These are phyloP conservation scores for Phoma sp. DNA, from an alignment of 2,329 filamentous ascomycete species.

Conservation along the genomic window DNA sequence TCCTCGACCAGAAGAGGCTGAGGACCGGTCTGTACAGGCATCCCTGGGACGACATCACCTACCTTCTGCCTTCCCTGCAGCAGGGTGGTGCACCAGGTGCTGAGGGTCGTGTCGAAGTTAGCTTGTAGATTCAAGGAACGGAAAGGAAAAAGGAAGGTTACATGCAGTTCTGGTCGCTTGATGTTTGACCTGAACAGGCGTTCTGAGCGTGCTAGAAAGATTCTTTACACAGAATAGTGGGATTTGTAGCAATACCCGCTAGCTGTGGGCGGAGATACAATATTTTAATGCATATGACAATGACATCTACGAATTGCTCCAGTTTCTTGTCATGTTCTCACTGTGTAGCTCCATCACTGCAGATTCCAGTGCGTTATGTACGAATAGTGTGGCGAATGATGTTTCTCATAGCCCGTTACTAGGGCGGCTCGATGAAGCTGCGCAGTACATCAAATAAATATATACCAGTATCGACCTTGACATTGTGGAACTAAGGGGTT, in stretches of 20 bases:
- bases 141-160: slow-evolving; percentile 34
- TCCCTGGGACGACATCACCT: slow-evolving; percentile 74
- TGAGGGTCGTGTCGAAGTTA: slow-evolving; percentile 52
- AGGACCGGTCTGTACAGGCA: slow-evolving; percentile 96
- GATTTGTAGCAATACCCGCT: slow-evolving; percentile 43
- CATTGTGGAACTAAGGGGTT: too few relatives aligned
- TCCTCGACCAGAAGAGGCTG: slow-evolving; percentile 99
- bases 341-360: too few relatives aligned
- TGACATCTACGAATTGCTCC: slow-evolving; percentile 3
- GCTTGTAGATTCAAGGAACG: slow-evolving; percentile 40
- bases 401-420: too few relatives aligned
- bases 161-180: slow-evolving; percentile 33
- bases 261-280: slow-evolving; percentile 37
- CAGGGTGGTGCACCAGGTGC: slow-evolving; percentile 46
- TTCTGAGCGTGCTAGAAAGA: slow-evolving; percentile 42
- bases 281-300: slow-evolving; percentile 40
- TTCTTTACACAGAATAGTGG: slow-evolving; percentile 27
- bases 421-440: too few relatives aligned
- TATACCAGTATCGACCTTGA: too few relatives aligned
- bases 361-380: too few relatives aligned
- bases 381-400: too few relatives aligned
- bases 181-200: slow-evolving; percentile 35
- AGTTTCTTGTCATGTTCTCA: neutral
- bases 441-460: too few relatives aligned
- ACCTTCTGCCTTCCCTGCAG: slow-evolving; percentile 48